Evolutionary conservation across 768 basidiomycete species (phyloP), one percentile per base, ranked within the genome.

Genomic region (Chalciporus sphaerocephalus): DNA sequence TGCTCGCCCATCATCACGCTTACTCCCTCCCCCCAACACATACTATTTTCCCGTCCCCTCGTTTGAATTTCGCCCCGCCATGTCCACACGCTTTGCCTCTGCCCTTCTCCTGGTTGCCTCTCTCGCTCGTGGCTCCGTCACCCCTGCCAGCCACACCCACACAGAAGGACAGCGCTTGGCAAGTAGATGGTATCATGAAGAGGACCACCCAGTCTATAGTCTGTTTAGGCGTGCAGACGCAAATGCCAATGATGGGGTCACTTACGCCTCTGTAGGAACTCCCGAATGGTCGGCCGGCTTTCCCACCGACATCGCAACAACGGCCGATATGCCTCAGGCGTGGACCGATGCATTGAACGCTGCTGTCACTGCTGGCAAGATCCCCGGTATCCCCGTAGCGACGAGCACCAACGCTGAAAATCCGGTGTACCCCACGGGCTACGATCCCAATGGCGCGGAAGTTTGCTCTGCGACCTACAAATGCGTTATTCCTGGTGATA

Each of bases 401-500:
- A 69, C 68, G 7, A 69, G 65, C 49, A 43, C 51, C 7, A 58
- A 52, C 38, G 58, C 56, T 40, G 51, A 56, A 9, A 65, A 54
- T 37, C 73, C 71, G 1, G 59, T 51, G 2, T 78, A 78, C 50
- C 66, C 71, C 8, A 7, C 55, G 3, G 69, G 68, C 13, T 52
- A 56, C 37, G 65, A 78, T 51, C 73, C 76, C 24, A 57, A 51
- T 35, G 68, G 79, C 52, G 60, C 73, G 7, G 52, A 70, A 6
- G 74, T 95, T 50, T 95, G 92, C 68, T 91, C 90, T 2, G 74
- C 84, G 18, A 86, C 85, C 0, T 83, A 80, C 68, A 77, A 82
- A 57, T 92, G 89, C 62, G 61, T 59, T 41, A 74, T 70, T 33
- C 53, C 72, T 4, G 80, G 75, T 10, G 87, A 90, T 52, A 58